These are phyloP conservation scores for Pseudocercospora fijiensis DNA, from an alignment of 2,329 filamentous ascomycete genomes.

Conservation along the genomic window DNA sequence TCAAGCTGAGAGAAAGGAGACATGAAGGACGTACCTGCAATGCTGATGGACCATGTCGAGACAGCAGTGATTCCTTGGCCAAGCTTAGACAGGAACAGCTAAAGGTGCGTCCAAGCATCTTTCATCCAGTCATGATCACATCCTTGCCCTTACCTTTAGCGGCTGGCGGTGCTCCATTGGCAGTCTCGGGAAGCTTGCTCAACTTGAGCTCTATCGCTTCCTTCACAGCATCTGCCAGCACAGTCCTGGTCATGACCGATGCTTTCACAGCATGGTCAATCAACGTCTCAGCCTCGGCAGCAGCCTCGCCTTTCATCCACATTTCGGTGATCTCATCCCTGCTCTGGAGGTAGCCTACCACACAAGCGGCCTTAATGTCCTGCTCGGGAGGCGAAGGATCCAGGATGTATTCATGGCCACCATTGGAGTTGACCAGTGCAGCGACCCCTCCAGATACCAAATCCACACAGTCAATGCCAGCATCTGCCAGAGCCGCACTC, in stretches of 20 bases:
- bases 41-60: not conserved
- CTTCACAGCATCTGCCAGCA: conserved; percentile 61
- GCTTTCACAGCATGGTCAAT: conserved; percentile 65
- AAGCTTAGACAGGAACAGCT: not conserved
- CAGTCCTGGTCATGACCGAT: conserved; percentile 58
- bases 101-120: not conserved
- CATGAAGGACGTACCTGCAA: not conserved
- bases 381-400: conserved; percentile 80
- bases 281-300: conserved; percentile 51
- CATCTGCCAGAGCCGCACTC: conserved; percentile 87
- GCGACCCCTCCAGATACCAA: conserved; percentile 86
- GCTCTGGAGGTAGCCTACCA: conserved; percentile 81
- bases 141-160: conserved; percentile 22
- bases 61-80: not conserved
- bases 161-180: conserved; percentile 4
- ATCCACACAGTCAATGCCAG: conserved; percentile 93
- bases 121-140: conserved; percentile 36
- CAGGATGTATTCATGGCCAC: conserved; percentile 56
- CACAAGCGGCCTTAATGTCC: conserved; percentile 76
- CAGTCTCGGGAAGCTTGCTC: conserved; percentile 13
- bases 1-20: not conserved
- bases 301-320: conserved; percentile 79
- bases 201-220: conserved; percentile 52
- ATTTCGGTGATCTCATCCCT: conserved; percentile 91
- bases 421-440: conserved; percentile 60